Percentiles rank a stretch among this genome's conserved stretches.
phyloP scores from a whole-genome alignment of 108 stramenopile genomes.

The Nitzschia putrida region DNA sequence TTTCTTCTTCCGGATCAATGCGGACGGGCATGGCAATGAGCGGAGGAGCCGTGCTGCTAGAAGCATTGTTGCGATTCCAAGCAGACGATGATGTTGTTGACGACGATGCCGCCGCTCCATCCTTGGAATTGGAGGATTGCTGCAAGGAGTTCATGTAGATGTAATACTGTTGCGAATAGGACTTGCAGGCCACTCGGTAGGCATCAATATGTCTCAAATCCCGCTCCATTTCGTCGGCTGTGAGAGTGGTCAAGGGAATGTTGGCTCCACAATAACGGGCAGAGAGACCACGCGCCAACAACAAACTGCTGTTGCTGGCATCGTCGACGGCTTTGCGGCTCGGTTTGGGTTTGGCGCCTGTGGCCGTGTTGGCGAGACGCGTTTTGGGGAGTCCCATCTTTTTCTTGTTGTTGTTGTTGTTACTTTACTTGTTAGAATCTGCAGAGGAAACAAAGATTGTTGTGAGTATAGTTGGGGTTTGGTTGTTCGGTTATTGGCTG shows the following conservation, averaged over 20 bases:
- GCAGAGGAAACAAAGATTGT: too few relatives aligned
- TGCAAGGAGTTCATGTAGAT: slow-evolving; percentile 53
- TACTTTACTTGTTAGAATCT: too few relatives aligned
- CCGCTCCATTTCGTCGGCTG: slow-evolving; percentile 64
- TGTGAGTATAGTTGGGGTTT: too few relatives aligned
- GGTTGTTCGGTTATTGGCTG: too few relatives aligned
- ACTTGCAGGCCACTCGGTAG: slow-evolving; percentile 63
- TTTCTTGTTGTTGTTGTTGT: neutral
- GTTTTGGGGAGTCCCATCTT: slow-evolving; percentile 29
- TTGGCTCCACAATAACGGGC: slow-evolving; percentile 65
- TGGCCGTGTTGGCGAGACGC: slow-evolving; percentile 14
- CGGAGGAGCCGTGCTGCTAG: neutral
- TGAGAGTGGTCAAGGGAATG: slow-evolving; percentile 35
- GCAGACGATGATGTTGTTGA: neutral
- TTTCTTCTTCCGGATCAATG: slow-evolving; percentile 91
- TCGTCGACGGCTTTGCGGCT: neutral
- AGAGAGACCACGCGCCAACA: slow-evolving; percentile 76
- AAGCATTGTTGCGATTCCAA: neutral
- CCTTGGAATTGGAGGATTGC: slow-evolving; percentile 28
- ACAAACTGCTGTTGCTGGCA: slow-evolving; percentile 22
- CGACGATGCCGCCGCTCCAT: slow-evolving; percentile 2
- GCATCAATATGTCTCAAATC: slow-evolving; percentile 87
- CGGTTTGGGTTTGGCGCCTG: slow-evolving; percentile 10
- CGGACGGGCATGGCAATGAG: slow-evolving; percentile 71
- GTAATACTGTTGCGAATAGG: slow-evolving; percentile 77